Evolutionary conservation across 768 basidiomycete genomes (phyloP).

Genomic region (Mycena floridula): DNA sequence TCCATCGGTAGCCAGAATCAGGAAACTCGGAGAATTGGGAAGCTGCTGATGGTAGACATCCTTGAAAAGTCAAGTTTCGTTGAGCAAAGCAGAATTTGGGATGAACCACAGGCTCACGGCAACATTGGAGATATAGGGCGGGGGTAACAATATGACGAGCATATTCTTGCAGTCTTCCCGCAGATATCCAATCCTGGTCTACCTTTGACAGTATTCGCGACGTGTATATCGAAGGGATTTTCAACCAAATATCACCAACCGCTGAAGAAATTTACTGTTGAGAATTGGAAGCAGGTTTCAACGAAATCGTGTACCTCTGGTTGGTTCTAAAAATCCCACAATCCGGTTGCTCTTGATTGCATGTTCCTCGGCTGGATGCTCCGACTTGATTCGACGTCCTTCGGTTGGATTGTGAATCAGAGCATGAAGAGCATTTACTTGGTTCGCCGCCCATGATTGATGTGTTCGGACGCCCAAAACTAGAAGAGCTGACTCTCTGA

Average conservation of each 20-base stretch:
- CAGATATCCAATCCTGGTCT: conserved; percentile 24
- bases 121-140: conserved; percentile 38
- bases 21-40: conserved; percentile 24
- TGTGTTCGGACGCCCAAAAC: conserved; percentile 29
- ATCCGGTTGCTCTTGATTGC: conserved; percentile 38
- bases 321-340: conserved; percentile 51
- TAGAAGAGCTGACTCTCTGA: conserved; percentile 1
- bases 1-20: conserved; percentile 39
- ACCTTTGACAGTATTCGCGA: conserved; percentile 29
- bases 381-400: conserved; percentile 35
- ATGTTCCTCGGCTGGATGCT: conserved; percentile 47
- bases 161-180: conserved; percentile 24
- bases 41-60: conserved; percentile 31
- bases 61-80: too few species aligned
- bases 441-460: conserved; percentile 33
- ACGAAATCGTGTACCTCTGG: conserved; percentile 35
- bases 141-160: conserved; percentile 28
- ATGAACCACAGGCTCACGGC: too few species aligned
- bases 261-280: conserved; percentile 18
- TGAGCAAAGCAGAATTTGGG: too few species aligned
- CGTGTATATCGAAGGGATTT: conserved; percentile 37
- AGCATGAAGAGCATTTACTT: conserved; percentile 41
- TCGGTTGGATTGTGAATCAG: conserved; percentile 35
- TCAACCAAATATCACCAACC: conserved; percentile 40
- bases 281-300: background rate